Base-by-base conservation (phyloP, 1,284 basidiomycete genomes). In the Xanthoconium separans region DNA sequence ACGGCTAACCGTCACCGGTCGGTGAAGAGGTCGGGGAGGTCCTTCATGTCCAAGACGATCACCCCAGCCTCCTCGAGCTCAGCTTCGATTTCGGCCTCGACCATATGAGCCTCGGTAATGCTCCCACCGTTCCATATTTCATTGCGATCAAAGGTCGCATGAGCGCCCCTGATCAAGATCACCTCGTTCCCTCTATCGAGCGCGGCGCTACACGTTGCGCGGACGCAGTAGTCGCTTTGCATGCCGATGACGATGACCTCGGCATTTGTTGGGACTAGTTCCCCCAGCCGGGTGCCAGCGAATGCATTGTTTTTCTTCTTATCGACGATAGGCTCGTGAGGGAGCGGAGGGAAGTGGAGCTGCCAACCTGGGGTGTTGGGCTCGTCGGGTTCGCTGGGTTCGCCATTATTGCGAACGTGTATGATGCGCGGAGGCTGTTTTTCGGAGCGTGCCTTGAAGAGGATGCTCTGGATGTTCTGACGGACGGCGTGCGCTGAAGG, bases 301-400 rank as follows among this genome's bases (percentile, higher is more conserved):
- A 87, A 88, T 22, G 85, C 84, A 63, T 86, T 87, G 72, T 83
- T 85, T 71, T 85, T 86, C 56, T 71, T 71, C 72, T 87, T 87
- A 72, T 87, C 84, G 51, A 87, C 60, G 51, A 85, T 71, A 49
- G 69, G 65, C 67, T 87, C 84, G 59, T 71, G 63, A 0, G 75
- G 64, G 12, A 74, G 74, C 2, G 81, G 78, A 10, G 71, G 60
- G 65, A 82, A 79, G 56, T 77, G 75, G 62, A 87, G 80, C 59
- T 79, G 68, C 84, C 84, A 87, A 7, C 83, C 82, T 5, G 73
- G 65, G 0, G 78, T 71, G 55, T 73, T 58, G 0, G 73, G 76
- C 63, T 82, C 81, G 69, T 86, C 85, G 4, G 77, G 66, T n/a
- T 87, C 84, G 48, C 82, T 77, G 2, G 63, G 61, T 58, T 82